phyloP scores from a whole-genome alignment of 2,329 filamentous ascomycete species.

The Pseudocercospora crystallina region DNA sequence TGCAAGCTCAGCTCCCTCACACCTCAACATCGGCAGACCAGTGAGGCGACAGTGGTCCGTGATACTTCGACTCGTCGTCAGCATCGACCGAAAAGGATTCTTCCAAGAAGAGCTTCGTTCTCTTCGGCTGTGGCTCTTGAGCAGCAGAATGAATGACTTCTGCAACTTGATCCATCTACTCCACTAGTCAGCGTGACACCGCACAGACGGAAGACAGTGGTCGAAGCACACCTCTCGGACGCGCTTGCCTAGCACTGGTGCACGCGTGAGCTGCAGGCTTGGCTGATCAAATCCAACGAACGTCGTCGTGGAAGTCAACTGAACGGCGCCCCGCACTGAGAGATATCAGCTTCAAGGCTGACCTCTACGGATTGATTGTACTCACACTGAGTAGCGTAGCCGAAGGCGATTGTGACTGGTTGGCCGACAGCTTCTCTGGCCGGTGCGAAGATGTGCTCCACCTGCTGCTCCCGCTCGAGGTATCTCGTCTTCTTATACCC shows the following conservation, averaged over 20 bases:
- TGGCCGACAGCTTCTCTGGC: constrained; percentile 4
- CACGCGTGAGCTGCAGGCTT: constrained; percentile 4
- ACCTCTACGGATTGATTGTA: neutral
- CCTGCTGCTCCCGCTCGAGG: neutral
- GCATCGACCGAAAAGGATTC: neutral
- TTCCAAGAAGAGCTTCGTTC: neutral
- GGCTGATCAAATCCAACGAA: constrained; percentile 1
- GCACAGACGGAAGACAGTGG: neutral
- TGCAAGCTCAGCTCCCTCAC: too few relatives aligned
- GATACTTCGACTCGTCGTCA: neutral
- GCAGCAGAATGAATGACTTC: neutral
- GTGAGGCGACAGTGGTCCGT: constrained; percentile 8
- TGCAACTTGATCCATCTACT: neutral
- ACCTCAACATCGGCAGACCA: neutral
- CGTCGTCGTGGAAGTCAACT: constrained; percentile 8
- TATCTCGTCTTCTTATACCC: neutral
- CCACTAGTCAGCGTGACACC: neutral
- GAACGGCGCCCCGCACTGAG: constrained; percentile 9
- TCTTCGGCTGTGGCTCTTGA: neutral
- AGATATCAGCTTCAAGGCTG: neutral
- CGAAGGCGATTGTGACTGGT: constrained; percentile 2
- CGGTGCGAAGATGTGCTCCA: constrained; percentile 2
- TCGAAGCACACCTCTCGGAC: neutral
- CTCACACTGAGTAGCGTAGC: constrained; percentile 8
- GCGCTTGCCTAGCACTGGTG: constrained; percentile 1